Percentiles rank a stretch among this genome's conserved stretches.
Evolutionary conservation across 805 yeast genomes (phyloP).

Genomic region (Candida vartiovaarae): DNA sequence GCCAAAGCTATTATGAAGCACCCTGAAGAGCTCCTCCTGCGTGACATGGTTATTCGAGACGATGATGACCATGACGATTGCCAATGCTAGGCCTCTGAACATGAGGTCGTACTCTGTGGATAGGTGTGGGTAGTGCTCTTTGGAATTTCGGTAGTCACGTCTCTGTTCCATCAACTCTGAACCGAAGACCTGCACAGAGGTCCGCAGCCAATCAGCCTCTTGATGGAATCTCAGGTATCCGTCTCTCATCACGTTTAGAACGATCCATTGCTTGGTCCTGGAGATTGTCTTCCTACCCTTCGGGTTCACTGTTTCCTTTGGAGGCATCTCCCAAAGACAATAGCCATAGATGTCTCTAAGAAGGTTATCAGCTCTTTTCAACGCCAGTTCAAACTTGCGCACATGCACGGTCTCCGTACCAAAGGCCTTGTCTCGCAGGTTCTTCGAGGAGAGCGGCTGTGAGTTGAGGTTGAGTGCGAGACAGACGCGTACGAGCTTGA

Average conservation of each 20-base stretch:
- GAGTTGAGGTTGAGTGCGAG: slow-evolving; percentile 7
- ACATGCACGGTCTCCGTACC: neutral
- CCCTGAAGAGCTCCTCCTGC: slow-evolving; percentile 35
- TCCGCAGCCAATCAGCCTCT: slow-evolving; percentile 12
- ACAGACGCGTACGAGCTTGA: slow-evolving; percentile 7
- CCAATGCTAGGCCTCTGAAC: slow-evolving; percentile 16
- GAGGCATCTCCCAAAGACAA: slow-evolving; percentile 7
- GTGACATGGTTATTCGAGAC: slow-evolving; percentile 25
- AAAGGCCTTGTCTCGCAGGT: slow-evolving; percentile 10
- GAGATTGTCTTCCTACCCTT: slow-evolving; percentile 11
- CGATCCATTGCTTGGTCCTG: slow-evolving; percentile 11
- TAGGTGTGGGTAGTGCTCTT: slow-evolving; percentile 11
- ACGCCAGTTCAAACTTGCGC: slow-evolving; percentile 2
- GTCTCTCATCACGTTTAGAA: slow-evolving; percentile 11
- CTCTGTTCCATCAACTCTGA: slow-evolving; percentile 20
- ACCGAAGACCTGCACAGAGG: slow-evolving; percentile 10
- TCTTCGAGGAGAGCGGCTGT: slow-evolving; percentile 8
- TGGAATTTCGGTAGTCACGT: slow-evolving; percentile 19
- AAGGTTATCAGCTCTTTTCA: slow-evolving; percentile 3
- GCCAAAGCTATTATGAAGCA: slow-evolving; percentile 32
- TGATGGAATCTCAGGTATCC: slow-evolving; percentile 10
- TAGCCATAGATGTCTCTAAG: slow-evolving; percentile 9
- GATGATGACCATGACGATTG: slow-evolving; percentile 18
- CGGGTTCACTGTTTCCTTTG: slow-evolving; percentile 6
- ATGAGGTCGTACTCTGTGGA: slow-evolving; percentile 13